Evolutionary conservation across 352 stramenopile species (phyloP), one percentile per base, ranked within the genome.

Genomic region (Thalassiosira mediterranea): DNA sequence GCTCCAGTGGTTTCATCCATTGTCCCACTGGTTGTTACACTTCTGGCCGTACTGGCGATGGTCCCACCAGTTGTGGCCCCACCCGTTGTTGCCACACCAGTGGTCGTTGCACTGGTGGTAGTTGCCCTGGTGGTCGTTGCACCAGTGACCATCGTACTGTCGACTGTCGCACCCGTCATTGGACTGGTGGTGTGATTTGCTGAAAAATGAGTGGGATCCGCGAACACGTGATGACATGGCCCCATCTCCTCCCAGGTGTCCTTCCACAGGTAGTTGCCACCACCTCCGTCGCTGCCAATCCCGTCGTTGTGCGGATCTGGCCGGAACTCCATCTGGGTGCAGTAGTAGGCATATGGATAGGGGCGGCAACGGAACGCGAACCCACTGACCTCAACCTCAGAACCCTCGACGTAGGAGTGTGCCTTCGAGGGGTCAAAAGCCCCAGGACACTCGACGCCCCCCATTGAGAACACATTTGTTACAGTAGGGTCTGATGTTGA

Each of bases 321-420:
- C 56, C 46, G 11, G 26, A 71, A 77, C 1, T 71, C 68, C 15
- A 46, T 23, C 21, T 70, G 52, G 21, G 53, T 65, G 48, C 68
- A 77, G 32, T 77, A 77, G 25, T 70, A 64, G 38, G 61, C 57
- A 23, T 68, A 63, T 10, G 57, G 66, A 37, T 65, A 54, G 15
- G 17, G 1, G 4, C 37, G 21, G 28, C 68, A 77, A 7, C 21
- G 44, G 44, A 19, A 53, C 4, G 54, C 21, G 0, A 68, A 34
- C 25, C 25, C 13, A 28, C 42, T 56, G 1, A 68, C 58, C 23
- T 68, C 58, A 3, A 68, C 58, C 29, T 58, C 25, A 28, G 1
- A 42, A 2, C 58, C 42, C 13, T 13, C 15, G 4, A 3, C 29
- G 17, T 68, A 68, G 1, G 58, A 46, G 1, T 29, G 4, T n/a